These are phyloP conservation scores for Trichophyton rubrum DNA, from an alignment of 2,329 filamentous ascomycete species.

Conservation along the genomic window DNA sequence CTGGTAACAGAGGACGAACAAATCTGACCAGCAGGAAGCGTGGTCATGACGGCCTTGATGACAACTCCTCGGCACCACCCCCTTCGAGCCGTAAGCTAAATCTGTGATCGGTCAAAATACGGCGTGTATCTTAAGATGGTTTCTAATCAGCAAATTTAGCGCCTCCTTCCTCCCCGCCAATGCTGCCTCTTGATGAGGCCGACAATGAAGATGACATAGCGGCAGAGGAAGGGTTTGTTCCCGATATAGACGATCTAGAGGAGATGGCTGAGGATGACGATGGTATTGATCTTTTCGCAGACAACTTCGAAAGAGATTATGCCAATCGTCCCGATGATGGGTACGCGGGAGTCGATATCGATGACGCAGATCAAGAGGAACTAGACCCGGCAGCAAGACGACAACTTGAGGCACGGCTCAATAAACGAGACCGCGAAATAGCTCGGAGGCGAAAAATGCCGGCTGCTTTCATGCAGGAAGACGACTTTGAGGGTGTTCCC, in stretches of 20 bases:
- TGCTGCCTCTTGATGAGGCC: conserved; percentile 39
- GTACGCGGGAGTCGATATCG: conserved; percentile 47
- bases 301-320: conserved; percentile 55
- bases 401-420: conserved; percentile 49
- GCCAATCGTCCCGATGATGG: conserved; percentile 36
- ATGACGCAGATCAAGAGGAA: conserved; percentile 52
- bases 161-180: conserved; percentile 49
- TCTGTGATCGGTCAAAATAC: neutral
- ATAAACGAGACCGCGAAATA: conserved; percentile 49
- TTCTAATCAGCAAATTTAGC: conserved; percentile 14
- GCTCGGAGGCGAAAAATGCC: conserved; percentile 48
- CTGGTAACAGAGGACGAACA: conserved; percentile 62
- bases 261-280: conserved; percentile 58
- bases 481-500: conserved; percentile 72
- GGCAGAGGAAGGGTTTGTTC: conserved; percentile 47
- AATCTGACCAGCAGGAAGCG: conserved; percentile 47
- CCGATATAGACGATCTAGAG: conserved; percentile 54
- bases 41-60: conserved; percentile 49
- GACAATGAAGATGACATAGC: conserved; percentile 34
- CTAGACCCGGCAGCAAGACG: conserved; percentile 46
- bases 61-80: conserved; percentile 46
- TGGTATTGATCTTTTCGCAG: conserved; percentile 56
- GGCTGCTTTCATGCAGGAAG: conserved; percentile 52
- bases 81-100: conserved; percentile 49
- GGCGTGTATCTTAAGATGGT: conserved; percentile 9